Evolutionary conservation across 129 eudicot genomes (phyloP), one percentile per base, ranked within the genome.

Genomic region (Rutidosis leptorrhynchoides): DNA sequence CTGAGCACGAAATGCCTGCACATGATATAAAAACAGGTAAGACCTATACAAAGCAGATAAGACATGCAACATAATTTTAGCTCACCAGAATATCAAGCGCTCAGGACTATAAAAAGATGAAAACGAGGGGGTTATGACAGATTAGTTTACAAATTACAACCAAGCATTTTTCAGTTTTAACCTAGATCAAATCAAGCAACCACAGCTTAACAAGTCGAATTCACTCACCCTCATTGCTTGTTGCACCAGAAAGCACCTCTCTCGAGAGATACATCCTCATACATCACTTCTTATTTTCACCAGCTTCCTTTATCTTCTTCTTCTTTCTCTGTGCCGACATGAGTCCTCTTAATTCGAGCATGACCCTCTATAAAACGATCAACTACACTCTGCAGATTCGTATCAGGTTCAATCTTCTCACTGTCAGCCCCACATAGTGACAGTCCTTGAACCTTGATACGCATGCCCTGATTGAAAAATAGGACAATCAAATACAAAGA

Each of bases 391-490:
- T 89, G 96, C 68, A 85, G 96, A 75, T 85, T 69, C 17, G 74
- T 57, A 67, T 89, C 89, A 16, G 80, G 73, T 77, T 89, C 93
- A 43, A 73, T 89, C 72, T 77, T 85, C 79, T 85, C 93, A 64
- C 85, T 85, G 70, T 89, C 94, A 74, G 90, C 96, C 27, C 96
- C 96, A 81, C 96, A 89, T 28, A 89, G 59, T 93, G 96, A 65
- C 96, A 89, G 68, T 89, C 94, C 28, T 79, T 83, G 51, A 89
- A 89, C 33, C 84, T 82, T 40, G 85, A 74, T 76, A 89, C 65
- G 51, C 96, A 89, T 42, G 79, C 84, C 67, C 96, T 89, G 90
- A 22, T 25, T 69, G 71, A n/a, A n/a, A n/a, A n/a, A n/a, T n/a
- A n/a, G n/a, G 35, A 30, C 49, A 26, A 8, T 9, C 42, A 28